phyloP scores from a whole-genome alignment of 257 asterid genomes.

The Jacaranda copaia region DNA sequence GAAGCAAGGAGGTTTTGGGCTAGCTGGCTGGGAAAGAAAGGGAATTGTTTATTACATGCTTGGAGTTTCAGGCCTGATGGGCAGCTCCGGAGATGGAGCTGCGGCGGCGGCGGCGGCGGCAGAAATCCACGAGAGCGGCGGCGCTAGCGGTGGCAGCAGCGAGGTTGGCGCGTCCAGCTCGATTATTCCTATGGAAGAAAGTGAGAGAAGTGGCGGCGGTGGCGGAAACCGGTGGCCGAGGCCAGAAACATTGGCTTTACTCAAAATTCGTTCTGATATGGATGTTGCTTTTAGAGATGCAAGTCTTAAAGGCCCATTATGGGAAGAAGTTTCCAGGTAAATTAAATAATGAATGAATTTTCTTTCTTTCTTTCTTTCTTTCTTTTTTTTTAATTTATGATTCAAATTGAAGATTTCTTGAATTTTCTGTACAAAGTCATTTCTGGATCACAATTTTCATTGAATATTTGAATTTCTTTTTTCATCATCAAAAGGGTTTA shows the following conservation, averaged over 20 bases:
- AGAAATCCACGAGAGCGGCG: slow-evolving; percentile 65
- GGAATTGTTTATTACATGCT: slow-evolving; percentile 46
- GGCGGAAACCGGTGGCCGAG: slow-evolving; percentile 95
- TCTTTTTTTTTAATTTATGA: background rate
- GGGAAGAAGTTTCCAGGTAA: slow-evolving; percentile 97
- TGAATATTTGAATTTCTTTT: slow-evolving; percentile 23
- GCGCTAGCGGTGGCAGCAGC: slow-evolving; percentile 76
- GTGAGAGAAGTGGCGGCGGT: slow-evolving; percentile 57
- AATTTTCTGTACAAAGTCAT: slow-evolving; percentile 41
- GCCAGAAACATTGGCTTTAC: slow-evolving; percentile 84
- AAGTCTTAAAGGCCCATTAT: slow-evolving; percentile 91
- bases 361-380: slow-evolving; percentile 13
- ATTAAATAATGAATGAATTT: background rate
- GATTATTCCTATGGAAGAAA: slow-evolving; percentile 49
- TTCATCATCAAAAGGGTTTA: too few relatives aligned
- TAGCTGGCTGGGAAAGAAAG: slow-evolving; percentile 29
- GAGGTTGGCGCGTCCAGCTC: slow-evolving; percentile 52
- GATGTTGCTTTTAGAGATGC: slow-evolving; percentile 82
- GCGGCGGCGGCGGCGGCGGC: slow-evolving; percentile 38
- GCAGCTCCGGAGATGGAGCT: slow-evolving; percentile 37
- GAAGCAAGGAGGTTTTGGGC: slow-evolving; percentile 14
- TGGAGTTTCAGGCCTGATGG: slow-evolving; percentile 56
- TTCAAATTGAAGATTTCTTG: slow-evolving; percentile 32
- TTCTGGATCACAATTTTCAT: slow-evolving; percentile 45
- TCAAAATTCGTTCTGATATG: slow-evolving; percentile 92